Evolutionary conservation across 2,329 filamentous ascomycete genomes (phyloP).

Genomic region (Sarocladium brachiariae): DNA sequence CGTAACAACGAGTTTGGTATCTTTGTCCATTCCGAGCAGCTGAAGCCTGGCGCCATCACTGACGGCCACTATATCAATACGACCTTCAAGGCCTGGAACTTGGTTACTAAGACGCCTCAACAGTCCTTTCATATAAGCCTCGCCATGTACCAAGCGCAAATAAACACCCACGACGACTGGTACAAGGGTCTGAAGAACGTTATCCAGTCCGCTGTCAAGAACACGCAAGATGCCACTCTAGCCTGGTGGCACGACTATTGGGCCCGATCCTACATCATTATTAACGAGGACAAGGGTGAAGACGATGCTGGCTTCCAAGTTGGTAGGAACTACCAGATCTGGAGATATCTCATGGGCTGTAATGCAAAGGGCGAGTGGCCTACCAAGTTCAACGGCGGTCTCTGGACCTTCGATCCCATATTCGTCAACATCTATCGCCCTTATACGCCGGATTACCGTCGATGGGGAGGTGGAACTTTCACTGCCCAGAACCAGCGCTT

Average conservation of each 20-base stretch:
- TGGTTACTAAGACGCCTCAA: background rate
- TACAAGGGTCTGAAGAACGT: background rate
- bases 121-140: constrained; percentile 8
- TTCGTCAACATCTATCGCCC: constrained; percentile 9
- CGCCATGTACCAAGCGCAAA: constrained; percentile 10
- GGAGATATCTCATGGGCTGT: constrained; percentile 11
- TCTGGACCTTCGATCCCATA: constrained; percentile 11
- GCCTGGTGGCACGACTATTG: constrained; percentile 11
- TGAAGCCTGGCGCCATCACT: constrained; percentile 7
- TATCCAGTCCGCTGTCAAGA: constrained; percentile 4
- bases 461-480: constrained; percentile 11
- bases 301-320: constrained; percentile 10
- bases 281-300: constrained; percentile 9
- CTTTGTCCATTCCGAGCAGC: constrained; percentile 9
- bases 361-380: constrained; percentile 10
- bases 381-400: constrained; percentile 11
- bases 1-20: constrained; percentile 11
- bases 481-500: constrained; percentile 10
- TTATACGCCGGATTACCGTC: constrained; percentile 8
- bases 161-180: constrained; percentile 6
- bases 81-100: constrained; percentile 8
- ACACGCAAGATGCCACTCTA: constrained; percentile 2
- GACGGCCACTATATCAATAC: constrained; percentile 9
- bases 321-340: constrained; percentile 11
- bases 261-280: constrained; percentile 11